These are phyloP conservation scores for Cercospora sojina DNA, from an alignment of 2,329 filamentous ascomycete genomes.

Conservation along the genomic window DNA sequence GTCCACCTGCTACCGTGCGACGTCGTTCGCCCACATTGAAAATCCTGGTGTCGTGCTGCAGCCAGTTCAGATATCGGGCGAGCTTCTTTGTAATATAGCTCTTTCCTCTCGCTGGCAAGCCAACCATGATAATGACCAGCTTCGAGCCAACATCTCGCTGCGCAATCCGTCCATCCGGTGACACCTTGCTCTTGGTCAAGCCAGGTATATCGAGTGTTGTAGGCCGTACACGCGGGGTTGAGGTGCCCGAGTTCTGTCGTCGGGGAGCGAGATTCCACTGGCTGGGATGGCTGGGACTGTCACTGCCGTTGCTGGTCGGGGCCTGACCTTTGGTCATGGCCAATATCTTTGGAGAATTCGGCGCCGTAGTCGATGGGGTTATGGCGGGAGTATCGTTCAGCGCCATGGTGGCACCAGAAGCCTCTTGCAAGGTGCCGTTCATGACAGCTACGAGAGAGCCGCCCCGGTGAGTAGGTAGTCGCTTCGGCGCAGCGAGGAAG, in stretches of 20 bases:
- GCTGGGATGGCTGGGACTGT: slow-evolving; percentile 28
- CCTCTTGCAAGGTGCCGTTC: slow-evolving; percentile 29
- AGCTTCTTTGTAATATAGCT: slow-evolving; percentile 99
- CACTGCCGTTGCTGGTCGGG: slow-evolving; percentile 20
- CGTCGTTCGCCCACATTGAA: slow-evolving; percentile 96
- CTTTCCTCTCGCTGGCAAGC: slow-evolving; percentile 89
- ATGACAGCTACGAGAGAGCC: slow-evolving; percentile 32
- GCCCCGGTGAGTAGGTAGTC: slow-evolving; percentile 15
- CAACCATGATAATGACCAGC: slow-evolving; percentile 97
- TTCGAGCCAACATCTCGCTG: slow-evolving; percentile 93
- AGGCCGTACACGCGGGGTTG: slow-evolving; percentile 79
- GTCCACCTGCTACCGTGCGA: slow-evolving; percentile 69
- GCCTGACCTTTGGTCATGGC: slow-evolving; percentile 25
- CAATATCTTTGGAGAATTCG: slow-evolving; percentile 48
- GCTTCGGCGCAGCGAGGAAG: slow-evolving; percentile 13
- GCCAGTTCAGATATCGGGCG: slow-evolving; percentile 91
- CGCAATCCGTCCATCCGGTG: slow-evolving; percentile 90
- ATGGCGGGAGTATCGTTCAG: slow-evolving; percentile 61
- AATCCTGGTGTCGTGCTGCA: slow-evolving; percentile 91
- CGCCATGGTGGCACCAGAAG: slow-evolving; percentile 39
- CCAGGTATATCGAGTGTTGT: slow-evolving; percentile 97
- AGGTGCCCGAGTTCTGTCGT: slow-evolving; percentile 70
- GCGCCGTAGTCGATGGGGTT: slow-evolving; percentile 52
- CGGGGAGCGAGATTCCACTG: slow-evolving; percentile 58
- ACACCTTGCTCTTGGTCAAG: slow-evolving; percentile 91